phyloP scores from a whole-genome alignment of 148 eudicot species.

The Vaccinium darrowii region DNA sequence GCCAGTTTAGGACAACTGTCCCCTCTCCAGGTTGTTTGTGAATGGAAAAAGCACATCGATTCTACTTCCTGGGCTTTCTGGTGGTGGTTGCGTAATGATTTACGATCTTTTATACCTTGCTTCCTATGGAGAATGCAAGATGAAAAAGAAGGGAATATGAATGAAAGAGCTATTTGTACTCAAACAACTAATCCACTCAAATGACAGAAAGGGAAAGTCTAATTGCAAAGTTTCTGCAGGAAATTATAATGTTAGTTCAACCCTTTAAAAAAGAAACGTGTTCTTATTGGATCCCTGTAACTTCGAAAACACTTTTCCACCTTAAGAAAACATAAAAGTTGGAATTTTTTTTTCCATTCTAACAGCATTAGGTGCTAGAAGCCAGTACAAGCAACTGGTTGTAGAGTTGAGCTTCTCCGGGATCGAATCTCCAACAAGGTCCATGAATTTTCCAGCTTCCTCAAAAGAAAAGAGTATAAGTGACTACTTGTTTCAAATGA shows the following conservation, averaged over 20 bases:
- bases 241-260: background rate
- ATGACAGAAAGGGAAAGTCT: background rate
- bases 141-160: constrained; percentile 14
- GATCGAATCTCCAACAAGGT: background rate
- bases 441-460: background rate
- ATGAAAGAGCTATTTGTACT: background rate
- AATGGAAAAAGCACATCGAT: constrained; percentile 13
- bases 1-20: background rate
- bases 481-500: background rate
- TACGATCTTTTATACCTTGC: constrained; percentile 22
- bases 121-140: constrained; percentile 26
- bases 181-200: background rate
- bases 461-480: background rate
- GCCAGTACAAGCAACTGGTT: background rate
- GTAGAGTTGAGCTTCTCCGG: background rate
- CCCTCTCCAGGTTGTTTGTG: background rate
- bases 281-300: background rate
- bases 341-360: background rate
- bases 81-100: constrained; percentile 12
- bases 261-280: background rate
- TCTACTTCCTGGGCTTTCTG: constrained; percentile 8
- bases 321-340: background rate
- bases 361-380: background rate
- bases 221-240: background rate
- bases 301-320: constrained; percentile 1